Conservation (phyloP, 495 filamentous ascomycete species). For the Paragyromitra xinjiangensis region DNA sequence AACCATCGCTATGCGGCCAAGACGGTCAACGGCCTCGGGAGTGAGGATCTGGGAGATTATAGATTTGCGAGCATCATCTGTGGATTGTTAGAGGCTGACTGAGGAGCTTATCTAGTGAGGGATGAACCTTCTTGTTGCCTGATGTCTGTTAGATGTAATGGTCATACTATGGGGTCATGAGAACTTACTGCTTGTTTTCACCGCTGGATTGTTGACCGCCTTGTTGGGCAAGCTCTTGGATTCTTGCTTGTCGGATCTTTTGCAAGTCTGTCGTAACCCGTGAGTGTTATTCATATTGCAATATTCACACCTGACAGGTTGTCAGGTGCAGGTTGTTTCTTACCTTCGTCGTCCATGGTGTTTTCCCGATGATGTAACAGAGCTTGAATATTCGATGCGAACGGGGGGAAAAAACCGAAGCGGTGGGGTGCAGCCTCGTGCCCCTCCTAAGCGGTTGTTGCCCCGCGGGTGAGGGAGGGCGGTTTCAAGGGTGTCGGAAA, state of each 20-base stretch:
- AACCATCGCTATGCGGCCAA: conserved; percentile 93
- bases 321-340: background rate
- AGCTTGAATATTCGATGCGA: background rate
- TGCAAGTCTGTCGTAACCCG: conserved; percentile 45
- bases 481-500: background rate
- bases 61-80: conserved; percentile 73
- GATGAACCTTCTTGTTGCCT: conserved; percentile 54
- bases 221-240: conserved; percentile 54
- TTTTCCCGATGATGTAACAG: background rate
- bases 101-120: no score
- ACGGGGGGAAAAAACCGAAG: background rate
- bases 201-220: conserved; percentile 37
- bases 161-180: background rate
- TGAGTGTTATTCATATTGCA: background rate
- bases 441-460: conserved; percentile 34
- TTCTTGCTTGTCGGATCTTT: conserved; percentile 55
- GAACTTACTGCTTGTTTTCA: conserved; percentile 46
- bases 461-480: conserved; percentile 29
- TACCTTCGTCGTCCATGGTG: conserved; percentile 55
- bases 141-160: background rate
- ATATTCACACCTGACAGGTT: background rate
- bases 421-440: conserved; percentile 13
- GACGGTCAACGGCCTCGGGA: conserved; percentile 89
- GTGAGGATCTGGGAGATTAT: conserved; percentile 92
- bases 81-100: background rate